phyloP scores from a whole-genome alignment of 139 green algal species.

The Nannochloris sp. region DNA sequence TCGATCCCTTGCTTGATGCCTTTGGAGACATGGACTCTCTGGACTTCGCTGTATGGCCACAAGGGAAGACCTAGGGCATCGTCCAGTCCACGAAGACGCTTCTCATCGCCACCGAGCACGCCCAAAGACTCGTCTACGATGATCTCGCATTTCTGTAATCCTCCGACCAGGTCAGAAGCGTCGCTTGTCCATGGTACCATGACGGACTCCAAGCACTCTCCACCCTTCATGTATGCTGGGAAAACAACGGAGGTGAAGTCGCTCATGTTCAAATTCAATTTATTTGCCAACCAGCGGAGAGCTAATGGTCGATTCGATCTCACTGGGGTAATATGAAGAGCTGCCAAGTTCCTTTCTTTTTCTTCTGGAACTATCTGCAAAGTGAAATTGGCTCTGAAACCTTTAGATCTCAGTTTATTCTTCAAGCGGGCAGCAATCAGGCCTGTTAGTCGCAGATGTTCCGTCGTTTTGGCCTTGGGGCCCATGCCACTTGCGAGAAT shows the following conservation, averaged over 20 bases:
- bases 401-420: conserved; percentile 35
- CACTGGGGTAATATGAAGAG: conserved; percentile 74
- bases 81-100: background rate
- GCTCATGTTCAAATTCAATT: conserved; percentile 35
- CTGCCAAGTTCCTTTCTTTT: conserved; percentile 12
- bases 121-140: background rate
- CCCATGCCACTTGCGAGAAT: conserved; percentile 28
- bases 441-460: background rate
- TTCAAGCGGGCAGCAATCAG: conserved; percentile 32
- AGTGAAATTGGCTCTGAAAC: conserved; percentile 38
- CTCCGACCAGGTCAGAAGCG: conserved; percentile 2
- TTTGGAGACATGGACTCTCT: background rate
- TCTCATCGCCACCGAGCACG: background rate
- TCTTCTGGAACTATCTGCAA: conserved; percentile 31
- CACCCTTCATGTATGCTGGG: conserved; percentile 9
- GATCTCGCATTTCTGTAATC: background rate
- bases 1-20: too few relatives aligned
- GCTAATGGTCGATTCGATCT: conserved; percentile 60
- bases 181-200: conserved; percentile 10
- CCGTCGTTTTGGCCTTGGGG: conserved; percentile 8
- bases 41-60: background rate
- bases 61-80: background rate
- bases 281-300: conserved; percentile 56
- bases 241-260: conserved; percentile 32
- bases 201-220: background rate